Percentiles rank a stretch among this genome's conserved stretches.
phyloP scores from a whole-genome alignment of 805 yeast species.

The Novakomyces olei region DNA sequence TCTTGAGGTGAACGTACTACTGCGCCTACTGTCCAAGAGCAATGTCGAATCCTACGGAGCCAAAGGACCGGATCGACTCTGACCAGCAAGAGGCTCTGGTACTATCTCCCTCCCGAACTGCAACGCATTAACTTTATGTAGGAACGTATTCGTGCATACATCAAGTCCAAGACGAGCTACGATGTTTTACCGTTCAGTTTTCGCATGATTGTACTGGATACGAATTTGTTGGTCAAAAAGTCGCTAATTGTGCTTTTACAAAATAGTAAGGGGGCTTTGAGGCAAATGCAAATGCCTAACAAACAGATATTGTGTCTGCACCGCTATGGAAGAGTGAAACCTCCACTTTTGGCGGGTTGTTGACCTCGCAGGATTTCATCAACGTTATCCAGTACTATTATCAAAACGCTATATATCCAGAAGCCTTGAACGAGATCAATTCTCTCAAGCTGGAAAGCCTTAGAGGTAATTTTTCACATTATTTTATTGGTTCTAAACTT shows the following conservation, averaged over 20 bases:
- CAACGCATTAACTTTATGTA: no score
- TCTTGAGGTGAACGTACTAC: no score
- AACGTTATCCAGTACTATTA: slow-evolving; percentile 88
- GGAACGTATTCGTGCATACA: slow-evolving; percentile 58
- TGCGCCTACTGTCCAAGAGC: no score
- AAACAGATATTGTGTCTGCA: slow-evolving; percentile 58
- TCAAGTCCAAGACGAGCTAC: slow-evolving; percentile 79
- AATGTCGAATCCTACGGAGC: no score
- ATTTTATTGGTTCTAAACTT: neutral
- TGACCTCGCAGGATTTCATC: slow-evolving; percentile 80
- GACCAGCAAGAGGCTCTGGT: no score
- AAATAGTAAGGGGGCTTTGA: slow-evolving; percentile 24
- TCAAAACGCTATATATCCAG: slow-evolving; percentile 36
- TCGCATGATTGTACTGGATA: slow-evolving; percentile 78
- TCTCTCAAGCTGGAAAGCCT: slow-evolving; percentile 65
- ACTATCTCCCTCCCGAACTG: no score
- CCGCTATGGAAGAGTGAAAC: slow-evolving; percentile 88
- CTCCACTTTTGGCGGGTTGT: slow-evolving; percentile 78
- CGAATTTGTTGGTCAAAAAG: slow-evolving; percentile 71
- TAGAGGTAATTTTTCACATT: slow-evolving; percentile 4
- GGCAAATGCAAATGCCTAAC: neutral
- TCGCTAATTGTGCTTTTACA: slow-evolving; percentile 75
- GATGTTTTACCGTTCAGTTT: slow-evolving; percentile 93
- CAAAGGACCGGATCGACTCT: no score
- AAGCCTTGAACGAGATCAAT: slow-evolving; percentile 70